Evolutionary conservation across 306 rosid species (phyloP).

Genomic region (Vachellia collinsii): DNA sequence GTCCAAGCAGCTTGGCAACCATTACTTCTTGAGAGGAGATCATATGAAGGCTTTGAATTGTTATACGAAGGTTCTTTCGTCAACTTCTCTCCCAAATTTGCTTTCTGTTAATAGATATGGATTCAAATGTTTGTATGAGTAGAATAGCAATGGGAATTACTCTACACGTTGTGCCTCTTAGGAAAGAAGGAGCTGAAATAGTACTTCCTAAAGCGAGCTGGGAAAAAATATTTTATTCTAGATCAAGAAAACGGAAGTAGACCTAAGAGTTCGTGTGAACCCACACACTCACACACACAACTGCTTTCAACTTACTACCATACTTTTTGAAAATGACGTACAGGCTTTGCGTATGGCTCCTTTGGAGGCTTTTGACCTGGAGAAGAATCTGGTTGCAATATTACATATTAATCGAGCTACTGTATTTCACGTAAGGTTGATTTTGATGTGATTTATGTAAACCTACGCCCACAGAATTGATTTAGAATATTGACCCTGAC

Average conservation of each 20-base stretch:
- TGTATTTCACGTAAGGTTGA: conserved; percentile 67
- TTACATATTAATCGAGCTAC: conserved; percentile 83
- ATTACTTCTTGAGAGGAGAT: conserved; percentile 56
- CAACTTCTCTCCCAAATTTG: conserved; percentile 8
- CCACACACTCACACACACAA: neutral
- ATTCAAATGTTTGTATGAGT: neutral
- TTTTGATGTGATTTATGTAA: neutral
- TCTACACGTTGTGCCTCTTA: neutral
- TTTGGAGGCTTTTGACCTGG: conserved; percentile 51
- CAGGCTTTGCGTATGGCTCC: conserved; percentile 87
- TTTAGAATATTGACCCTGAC: conserved; percentile 24
- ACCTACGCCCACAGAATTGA: neutral
- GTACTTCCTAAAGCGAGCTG: conserved; percentile 1
- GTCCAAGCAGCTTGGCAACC: conserved; percentile 70
- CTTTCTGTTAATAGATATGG: conserved; percentile 3
- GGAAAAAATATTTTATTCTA: neutral
- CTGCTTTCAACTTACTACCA: conserved; percentile 8
- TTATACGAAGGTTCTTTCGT: conserved; percentile 67
- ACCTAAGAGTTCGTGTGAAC: neutral
- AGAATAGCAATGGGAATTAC: conserved; percentile 1
- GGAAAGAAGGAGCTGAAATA: neutral
- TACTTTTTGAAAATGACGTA: conserved; percentile 28
- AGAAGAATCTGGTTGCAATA: conserved; percentile 62
- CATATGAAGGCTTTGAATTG: conserved; percentile 56
- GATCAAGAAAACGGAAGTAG: neutral